Conservation (phyloP, 2,329 filamentous ascomycete genomes). For the Monilinia fructicola region DNA sequence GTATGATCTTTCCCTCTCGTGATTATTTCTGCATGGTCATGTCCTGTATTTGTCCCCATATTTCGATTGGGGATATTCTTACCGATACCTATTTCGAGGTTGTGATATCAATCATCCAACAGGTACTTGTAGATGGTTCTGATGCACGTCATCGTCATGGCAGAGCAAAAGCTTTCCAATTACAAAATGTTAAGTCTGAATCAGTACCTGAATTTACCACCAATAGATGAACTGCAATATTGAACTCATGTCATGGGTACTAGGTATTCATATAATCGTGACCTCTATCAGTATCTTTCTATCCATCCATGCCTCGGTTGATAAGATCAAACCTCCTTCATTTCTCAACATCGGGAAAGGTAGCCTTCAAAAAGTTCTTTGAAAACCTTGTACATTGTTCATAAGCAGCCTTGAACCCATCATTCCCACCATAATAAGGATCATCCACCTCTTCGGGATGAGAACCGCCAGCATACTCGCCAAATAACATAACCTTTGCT, state of each 20-base stretch:
- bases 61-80: not conserved
- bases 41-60: not conserved
- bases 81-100: constrained; percentile 6
- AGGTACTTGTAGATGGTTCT: not conserved
- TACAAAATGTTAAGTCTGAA: not conserved
- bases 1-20: not conserved
- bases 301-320: not conserved
- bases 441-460: constrained; percentile 72
- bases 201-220: not conserved
- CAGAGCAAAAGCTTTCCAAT: not conserved
- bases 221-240: not conserved
- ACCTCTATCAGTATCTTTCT: not conserved
- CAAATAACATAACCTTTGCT: constrained; percentile 77
- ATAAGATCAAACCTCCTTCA: constrained; percentile 21
- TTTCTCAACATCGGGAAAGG: constrained; percentile 35
- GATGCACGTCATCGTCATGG: constrained; percentile 1
- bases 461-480: constrained; percentile 63
- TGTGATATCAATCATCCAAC: not conserved
- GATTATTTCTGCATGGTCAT: not conserved
- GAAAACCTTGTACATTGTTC: constrained; percentile 79
- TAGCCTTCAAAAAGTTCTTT: constrained; percentile 49
- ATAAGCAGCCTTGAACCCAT: constrained; percentile 84
- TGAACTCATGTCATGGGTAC: not conserved
- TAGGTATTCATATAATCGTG: constrained; percentile 12
- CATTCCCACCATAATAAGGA: constrained; percentile 85